Base-by-base conservation (phyloP, 2,329 filamentous ascomycete species). In the Didymella arachidicola region DNA sequence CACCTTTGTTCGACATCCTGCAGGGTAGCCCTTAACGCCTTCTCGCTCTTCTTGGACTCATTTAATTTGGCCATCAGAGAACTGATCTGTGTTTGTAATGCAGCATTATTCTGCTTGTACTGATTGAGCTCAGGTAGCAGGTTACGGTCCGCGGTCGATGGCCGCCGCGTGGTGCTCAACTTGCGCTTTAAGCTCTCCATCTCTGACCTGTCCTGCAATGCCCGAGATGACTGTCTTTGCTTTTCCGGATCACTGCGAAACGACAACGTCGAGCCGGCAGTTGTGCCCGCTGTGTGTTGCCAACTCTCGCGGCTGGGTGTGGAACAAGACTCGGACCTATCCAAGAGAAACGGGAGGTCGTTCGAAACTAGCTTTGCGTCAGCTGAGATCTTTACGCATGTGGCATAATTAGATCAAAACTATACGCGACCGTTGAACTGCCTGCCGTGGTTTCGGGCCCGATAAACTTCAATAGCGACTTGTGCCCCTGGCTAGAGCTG, bases 11-110 rank as follows among this genome's bases (percentile, higher is more conserved):
- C 73, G 3, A 75, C 57, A 38, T 75, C 68, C 4, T 70, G 66
- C n/a, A 76, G 60, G 10, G 63, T 69, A 25, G 61, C 68, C 46
- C 64, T 71, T 12, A 78, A 64, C 2, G 67, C 61, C 44, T 72
- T 62, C 52, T 74, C 72, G 16, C 63, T 70, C 47, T 77, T 72
- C 59, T 78, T 79, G 0, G 75, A 71, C 30, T 78, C 73, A 10
- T 73, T 74, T 19, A 80, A 61, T 29, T 78, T 79, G 4, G 73
- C 67, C 69, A 79, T 78, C 30, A 80, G 68, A 19, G 75, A 77
- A 29, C 69, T 67, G 29, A 80, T 74, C 41, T 76, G 72, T 29
- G 73, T 73, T 41, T 70, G 66, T 11, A 76, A 70, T 16, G 73
- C 71, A 11, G 70, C 66, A 50, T 75, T 72, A 22, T 77, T 72